Percentiles rank a stretch among this genome's conserved stretches.
phyloP scores from a whole-genome alignment of 768 basidiomycete genomes.

The Agaricus blazei region DNA sequence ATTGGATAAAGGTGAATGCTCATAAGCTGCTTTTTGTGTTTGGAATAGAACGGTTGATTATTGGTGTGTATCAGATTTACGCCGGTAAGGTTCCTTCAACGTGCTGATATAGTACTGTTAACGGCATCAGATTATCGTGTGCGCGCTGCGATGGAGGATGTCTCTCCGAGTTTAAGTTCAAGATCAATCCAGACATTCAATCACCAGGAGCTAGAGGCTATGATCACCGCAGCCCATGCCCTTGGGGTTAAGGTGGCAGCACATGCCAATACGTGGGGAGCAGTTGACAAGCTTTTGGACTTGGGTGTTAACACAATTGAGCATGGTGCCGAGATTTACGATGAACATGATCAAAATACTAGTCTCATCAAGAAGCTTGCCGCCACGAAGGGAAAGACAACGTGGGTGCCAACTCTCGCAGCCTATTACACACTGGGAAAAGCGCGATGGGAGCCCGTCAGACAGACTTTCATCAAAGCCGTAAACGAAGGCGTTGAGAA shows the following conservation, averaged over 20 bases:
- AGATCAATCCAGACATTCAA: slow-evolving; percentile 40
- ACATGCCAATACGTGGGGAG: slow-evolving; percentile 36
- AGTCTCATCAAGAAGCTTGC: slow-evolving; percentile 22
- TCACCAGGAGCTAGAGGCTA: slow-evolving; percentile 36
- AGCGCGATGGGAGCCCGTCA: slow-evolving; percentile 32
- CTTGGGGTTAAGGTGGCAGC: slow-evolving; percentile 55
- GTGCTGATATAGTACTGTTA: not conserved
- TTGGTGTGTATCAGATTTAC: slow-evolving; percentile 36
- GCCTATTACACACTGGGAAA: slow-evolving; percentile 33
- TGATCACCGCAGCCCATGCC: slow-evolving; percentile 47
- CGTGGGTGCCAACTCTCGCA: slow-evolving; percentile 57
- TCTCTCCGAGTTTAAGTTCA: slow-evolving; percentile 29
- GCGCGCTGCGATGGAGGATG: slow-evolving; percentile 38
- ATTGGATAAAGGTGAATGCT: slow-evolving; percentile 55
- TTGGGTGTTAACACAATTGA: slow-evolving; percentile 52
- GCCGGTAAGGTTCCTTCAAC: slow-evolving; percentile 32
- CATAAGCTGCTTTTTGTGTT: not conserved
- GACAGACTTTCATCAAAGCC: slow-evolving; percentile 38
- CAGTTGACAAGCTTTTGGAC: slow-evolving; percentile 28
- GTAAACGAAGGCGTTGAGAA: slow-evolving; percentile 31
- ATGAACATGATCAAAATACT: slow-evolving; percentile 14
- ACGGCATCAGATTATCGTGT: slow-evolving; percentile 43
- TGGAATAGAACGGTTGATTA: slow-evolving; percentile 4
- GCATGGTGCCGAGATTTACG: slow-evolving; percentile 39
- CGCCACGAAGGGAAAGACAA: slow-evolving; percentile 22